Base-by-base conservation (phyloP, 2,329 filamentous ascomycete genomes). In the Thyridium curvatum region DNA sequence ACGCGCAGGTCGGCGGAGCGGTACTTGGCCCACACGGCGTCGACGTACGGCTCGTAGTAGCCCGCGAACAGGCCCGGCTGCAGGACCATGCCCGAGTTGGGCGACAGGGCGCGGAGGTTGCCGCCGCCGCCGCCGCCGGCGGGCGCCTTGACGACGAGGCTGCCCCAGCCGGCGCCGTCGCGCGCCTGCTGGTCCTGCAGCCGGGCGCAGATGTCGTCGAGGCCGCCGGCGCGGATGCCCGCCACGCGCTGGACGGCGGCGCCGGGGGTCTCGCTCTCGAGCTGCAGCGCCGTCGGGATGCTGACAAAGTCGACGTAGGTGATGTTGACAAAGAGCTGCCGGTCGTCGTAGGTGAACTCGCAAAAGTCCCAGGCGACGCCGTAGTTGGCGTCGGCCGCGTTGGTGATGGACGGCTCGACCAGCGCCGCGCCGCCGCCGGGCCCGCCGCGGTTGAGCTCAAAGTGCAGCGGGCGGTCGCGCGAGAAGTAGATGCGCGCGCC, bases 301-400 rank as follows among this genome's bases (percentile, higher is more conserved):
- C 66, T 66, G 44, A 88, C 74, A 59, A 90, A 90, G 64, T 90
- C 85, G 38, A 90, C 86, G 55, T 84, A 82, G 45, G 71, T 78
- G 50, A 90, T 80, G 49, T 85, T 85, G 49, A 75, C 78, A 52
- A 77, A 86, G 5, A 85, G 60, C 56, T 84, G 69, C 26, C 56
- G 52, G 29, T 59, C 50, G 57, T 84, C 84, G 60, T 73, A 83
- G 13, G 80, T 83, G 50, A 84, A 80, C 59, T 86, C 82, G 62
- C 72, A 78, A 53, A 86, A 86, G 18, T 70, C 73, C 82, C 82
- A 86, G 42, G 68, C 61, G 34, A 73, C 61, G 29, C 72, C 62
- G 53, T 79, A 78, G 55, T 84, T 86, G 3, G 69, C 59, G 51
- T 86, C 82, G 0, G 69, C 57, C 0, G 68, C 56, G 56, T 89